Percentiles rank a stretch among this genome's conserved stretches.
Evolutionary conservation across 2,329 filamentous ascomycete genomes (phyloP).

Genomic region (Hymenoscyphus infarciens): DNA sequence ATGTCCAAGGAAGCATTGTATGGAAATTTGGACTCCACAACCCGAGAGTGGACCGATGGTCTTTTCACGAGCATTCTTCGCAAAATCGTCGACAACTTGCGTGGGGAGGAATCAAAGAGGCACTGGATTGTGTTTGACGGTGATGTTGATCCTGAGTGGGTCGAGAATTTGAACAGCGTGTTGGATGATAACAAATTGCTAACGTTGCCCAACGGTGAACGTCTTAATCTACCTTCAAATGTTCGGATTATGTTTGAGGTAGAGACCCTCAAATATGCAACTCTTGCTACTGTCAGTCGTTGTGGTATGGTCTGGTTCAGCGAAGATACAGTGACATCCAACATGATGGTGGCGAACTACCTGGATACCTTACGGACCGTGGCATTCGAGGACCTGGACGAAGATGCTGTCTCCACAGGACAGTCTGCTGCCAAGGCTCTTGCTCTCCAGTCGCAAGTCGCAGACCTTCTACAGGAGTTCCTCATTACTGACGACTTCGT

Average conservation of each 20-base stretch:
- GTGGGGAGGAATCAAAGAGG: slow-evolving; percentile 92
- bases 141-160: slow-evolving; percentile 98
- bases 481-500: slow-evolving; percentile 80
- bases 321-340: slow-evolving; percentile 89
- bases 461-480: slow-evolving; percentile 72
- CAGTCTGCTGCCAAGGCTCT: slow-evolving; percentile 76
- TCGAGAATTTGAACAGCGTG: slow-evolving; percentile 99
- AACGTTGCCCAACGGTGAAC: slow-evolving; percentile 95
- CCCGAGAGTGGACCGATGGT: slow-evolving; percentile 97
- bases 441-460: slow-evolving; percentile 73
- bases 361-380: slow-evolving; percentile 77
- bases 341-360: slow-evolving; percentile 92
- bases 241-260: slow-evolving; percentile 99
- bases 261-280: slow-evolving; percentile 95
- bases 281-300: slow-evolving; percentile 95
- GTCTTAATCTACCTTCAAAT: slow-evolving; percentile 88
- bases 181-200: slow-evolving; percentile 98
- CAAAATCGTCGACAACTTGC: slow-evolving; percentile 97
- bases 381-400: slow-evolving; percentile 91
- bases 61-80: slow-evolving; percentile 96
- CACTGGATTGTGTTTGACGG: slow-evolving; percentile 99
- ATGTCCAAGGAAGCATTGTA: slow-evolving; percentile 99
- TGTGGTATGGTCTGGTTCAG: slow-evolving; percentile 99
- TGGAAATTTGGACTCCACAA: slow-evolving; percentile 92
- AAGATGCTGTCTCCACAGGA: slow-evolving; percentile 76